Evolutionary conservation across 106 monocot species (phyloP).

Genomic region (Dendrobium chrysotoxum): DNA sequence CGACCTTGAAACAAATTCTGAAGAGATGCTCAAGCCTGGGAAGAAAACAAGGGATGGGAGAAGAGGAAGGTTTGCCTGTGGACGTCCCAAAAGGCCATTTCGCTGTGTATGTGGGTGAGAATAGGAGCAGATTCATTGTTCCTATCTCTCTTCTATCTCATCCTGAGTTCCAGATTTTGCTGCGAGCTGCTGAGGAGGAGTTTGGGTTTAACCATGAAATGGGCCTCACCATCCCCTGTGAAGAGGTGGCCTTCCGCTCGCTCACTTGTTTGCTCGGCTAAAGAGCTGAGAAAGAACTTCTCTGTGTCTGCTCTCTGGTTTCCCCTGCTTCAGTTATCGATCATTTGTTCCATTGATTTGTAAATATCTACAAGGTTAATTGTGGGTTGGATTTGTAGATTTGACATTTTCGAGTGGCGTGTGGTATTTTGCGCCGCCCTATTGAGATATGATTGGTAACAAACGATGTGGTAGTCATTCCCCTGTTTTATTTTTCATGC

Average conservation of each 20-base stretch:
- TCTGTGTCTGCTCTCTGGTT: neutral
- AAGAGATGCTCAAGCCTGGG: slow-evolving; percentile 51
- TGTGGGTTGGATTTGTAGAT: neutral
- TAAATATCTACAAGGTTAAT: neutral
- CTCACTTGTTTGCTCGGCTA: slow-evolving; percentile 28
- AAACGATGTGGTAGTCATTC: neutral
- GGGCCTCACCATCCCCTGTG: slow-evolving; percentile 58
- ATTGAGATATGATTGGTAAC: neutral
- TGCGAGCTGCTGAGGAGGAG: slow-evolving; percentile 45
- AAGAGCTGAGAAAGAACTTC: neutral
- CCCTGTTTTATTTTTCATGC: neutral
- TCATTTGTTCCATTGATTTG: neutral
- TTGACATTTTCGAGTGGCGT: neutral
- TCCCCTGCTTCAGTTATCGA: neutral
- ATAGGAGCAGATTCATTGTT: slow-evolving; percentile 42
- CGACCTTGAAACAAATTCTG: slow-evolving; percentile 38
- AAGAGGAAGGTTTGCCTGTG: slow-evolving; percentile 14
- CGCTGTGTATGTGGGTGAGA: slow-evolving; percentile 51
- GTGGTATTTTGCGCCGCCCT: neutral
- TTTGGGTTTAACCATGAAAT: slow-evolving; percentile 58
- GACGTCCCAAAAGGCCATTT: slow-evolving; percentile 61
- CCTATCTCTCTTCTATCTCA: slow-evolving; percentile 34
- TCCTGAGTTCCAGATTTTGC: slow-evolving; percentile 44
- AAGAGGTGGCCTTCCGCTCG: slow-evolving; percentile 42
- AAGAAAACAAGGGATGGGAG: slow-evolving; percentile 10